Conservation (phyloP, 768 basidiomycete species). For the Trametes sanguinea region DNA sequence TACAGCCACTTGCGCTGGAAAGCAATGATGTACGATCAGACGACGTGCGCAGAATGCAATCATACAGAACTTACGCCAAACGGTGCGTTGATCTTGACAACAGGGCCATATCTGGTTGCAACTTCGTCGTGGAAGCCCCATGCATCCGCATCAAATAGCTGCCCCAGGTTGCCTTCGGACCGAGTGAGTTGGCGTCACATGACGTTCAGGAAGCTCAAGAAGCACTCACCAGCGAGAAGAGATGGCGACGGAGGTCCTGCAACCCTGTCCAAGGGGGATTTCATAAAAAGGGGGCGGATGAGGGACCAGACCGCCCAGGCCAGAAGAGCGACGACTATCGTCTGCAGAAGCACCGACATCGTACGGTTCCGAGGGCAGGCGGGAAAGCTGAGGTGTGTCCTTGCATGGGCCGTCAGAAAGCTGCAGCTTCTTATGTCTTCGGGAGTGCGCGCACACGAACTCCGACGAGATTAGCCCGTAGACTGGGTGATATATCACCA, state of each 20-base stretch:
- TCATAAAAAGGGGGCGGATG: constrained; percentile 9
- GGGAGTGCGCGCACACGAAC: neutral
- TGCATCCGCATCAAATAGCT: constrained; percentile 21
- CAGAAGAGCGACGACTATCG: neutral
- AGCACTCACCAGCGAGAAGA: constrained; percentile 13
- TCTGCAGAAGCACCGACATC: constrained; percentile 8
- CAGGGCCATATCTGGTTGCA: constrained; percentile 19
- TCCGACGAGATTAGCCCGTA: neutral
- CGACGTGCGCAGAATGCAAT: neutral
- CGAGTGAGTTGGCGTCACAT: neutral
- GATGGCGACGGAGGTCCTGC: constrained; percentile 19
- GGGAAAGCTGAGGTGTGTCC: no score
- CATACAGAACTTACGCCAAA: constrained; percentile 13
- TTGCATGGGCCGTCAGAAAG: neutral
- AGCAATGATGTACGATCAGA: neutral
- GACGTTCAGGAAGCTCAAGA: no score
- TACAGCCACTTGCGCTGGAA: constrained; percentile 27
- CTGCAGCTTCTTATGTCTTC: neutral
- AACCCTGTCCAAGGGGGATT: constrained; percentile 17
- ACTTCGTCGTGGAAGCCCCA: constrained; percentile 24
- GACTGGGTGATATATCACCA: neutral
- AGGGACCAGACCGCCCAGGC: constrained; percentile 20
- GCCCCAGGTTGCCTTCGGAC: constrained; percentile 21
- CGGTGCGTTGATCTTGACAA: constrained; percentile 24
- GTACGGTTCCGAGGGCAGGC: no score